Evolutionary conservation across 805 yeast species (phyloP).

Genomic region (Yamadazyma ubonensis): DNA sequence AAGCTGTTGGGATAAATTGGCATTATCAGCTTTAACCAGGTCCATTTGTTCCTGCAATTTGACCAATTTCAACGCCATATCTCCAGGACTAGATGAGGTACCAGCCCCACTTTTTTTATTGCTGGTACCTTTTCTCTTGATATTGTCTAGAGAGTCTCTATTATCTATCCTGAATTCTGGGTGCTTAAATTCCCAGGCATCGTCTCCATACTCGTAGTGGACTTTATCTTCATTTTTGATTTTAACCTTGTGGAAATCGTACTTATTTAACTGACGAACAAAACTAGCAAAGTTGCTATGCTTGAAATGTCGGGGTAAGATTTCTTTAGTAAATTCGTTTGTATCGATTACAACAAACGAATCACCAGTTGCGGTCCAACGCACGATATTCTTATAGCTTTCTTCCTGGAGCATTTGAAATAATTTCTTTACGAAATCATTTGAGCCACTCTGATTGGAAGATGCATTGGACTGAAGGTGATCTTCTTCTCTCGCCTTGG

Average conservation of each 20-base stretch:
- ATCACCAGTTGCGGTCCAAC: conserved; percentile 86
- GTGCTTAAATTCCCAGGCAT: conserved; percentile 94
- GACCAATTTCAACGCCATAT: conserved; percentile 10
- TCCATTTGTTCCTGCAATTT: conserved; percentile 32
- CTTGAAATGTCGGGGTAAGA: conserved; percentile 90
- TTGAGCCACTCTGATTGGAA: conserved; percentile 51
- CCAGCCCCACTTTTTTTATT: conserved; percentile 38
- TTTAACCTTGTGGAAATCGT: conserved; percentile 95
- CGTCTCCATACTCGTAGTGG: conserved; percentile 60
- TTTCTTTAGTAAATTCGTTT: conserved; percentile 82
- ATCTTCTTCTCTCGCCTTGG: conserved; percentile 11
- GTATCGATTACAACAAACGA: conserved; percentile 88
- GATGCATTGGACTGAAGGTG: conserved; percentile 18
- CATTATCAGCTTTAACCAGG: conserved; percentile 32
- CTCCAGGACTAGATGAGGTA: conserved; percentile 1
- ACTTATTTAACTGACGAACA: conserved; percentile 93
- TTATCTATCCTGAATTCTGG: conserved; percentile 81
- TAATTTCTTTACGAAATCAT: conserved; percentile 75
- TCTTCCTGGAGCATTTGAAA: conserved; percentile 85
- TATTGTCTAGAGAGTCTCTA: conserved; percentile 76
- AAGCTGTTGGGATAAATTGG: conserved; percentile 31
- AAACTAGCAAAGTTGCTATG: conserved; percentile 94
- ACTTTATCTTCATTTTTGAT: conserved; percentile 59
- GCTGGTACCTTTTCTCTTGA: conserved; percentile 76
- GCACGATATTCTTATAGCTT: conserved; percentile 68